Evolutionary conservation across 257 asterid genomes (phyloP), one percentile per base, ranked within the genome.

Genomic region (Cordia subcordata): DNA sequence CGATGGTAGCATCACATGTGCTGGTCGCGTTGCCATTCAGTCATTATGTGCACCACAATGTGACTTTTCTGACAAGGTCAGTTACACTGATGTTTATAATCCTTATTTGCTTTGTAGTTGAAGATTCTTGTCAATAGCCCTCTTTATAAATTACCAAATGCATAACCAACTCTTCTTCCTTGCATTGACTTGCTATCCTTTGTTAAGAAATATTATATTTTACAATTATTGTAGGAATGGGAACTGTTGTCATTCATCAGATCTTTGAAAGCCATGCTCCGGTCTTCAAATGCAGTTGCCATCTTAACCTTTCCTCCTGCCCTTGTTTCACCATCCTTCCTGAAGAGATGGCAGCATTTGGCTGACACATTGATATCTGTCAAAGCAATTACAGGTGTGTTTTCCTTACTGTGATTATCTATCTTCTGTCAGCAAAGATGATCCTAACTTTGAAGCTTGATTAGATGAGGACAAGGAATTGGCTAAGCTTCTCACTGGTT

Each of bases 391-490:
- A 91, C 90, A 65, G 99, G 96, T 89, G 58, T 27, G 35, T 27
- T 27, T 27, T 27, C 35, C 35, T 27, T 27, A 27, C 6, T 27
- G 35, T 6, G 35, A 27, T 27, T 12, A 15, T 13, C 40, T n/a
- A n/a, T 38, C 49, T 51, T 27, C 0, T 13, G 16, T 37, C 37
- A 51, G 67, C 58, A 64, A 40, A 17, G 13, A 38, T 51, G 57
- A 59, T 37, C 42, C 58, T 27, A n/a, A 70, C 54, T 61, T n/a
- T 27, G 35, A 58, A 46, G 65, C 58, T 75, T 69, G 56, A 68
- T 55, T 81, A 93, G 99, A 89, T 61, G 99, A 93, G 76, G 95
- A 93, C 81, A 89, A 85, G 84, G 96, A 89, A 65, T 79, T 93
- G 69, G 94, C 94, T 13, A 85, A 85, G 76, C 99, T 93, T 70